Conservation (phyloP, 2,329 filamentous ascomycete genomes). For the Chaetomiaceae sp. region DNA sequence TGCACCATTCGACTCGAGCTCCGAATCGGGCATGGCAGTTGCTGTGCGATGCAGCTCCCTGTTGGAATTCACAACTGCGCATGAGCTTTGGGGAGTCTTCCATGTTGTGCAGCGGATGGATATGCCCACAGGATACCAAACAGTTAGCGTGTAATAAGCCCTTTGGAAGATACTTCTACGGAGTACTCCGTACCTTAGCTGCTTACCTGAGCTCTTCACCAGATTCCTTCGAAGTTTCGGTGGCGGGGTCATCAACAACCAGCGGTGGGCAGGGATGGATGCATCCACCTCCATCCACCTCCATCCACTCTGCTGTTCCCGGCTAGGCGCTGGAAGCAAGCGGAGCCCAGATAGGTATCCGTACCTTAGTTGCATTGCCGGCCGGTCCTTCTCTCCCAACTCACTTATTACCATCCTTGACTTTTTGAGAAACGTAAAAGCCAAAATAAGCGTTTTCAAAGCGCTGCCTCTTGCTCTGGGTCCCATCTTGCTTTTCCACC, state of each 20-base stretch:
- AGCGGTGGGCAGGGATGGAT: neutral
- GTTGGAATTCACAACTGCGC: too few relatives aligned
- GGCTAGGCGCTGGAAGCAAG: neutral
- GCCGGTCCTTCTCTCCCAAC: neutral
- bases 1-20: too few relatives aligned
- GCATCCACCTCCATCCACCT: too few relatives aligned
- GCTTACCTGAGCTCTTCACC: too few relatives aligned
- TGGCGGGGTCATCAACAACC: slow-evolving; percentile 6
- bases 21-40: too few relatives aligned
- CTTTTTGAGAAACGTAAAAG: slow-evolving; percentile 10
- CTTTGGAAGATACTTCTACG: too few relatives aligned
- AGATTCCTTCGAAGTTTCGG: neutral
- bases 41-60: too few relatives aligned
- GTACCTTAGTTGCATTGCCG: neutral
- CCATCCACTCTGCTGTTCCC: neutral
- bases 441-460: slow-evolving; percentile 10
- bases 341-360: slow-evolving; percentile 1
- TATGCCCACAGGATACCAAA: too few relatives aligned
- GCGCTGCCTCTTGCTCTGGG: neutral
- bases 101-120: too few relatives aligned
- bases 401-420: slow-evolving; percentile 1
- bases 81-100: too few relatives aligned
- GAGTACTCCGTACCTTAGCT: too few relatives aligned
- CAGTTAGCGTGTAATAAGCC: too few relatives aligned
- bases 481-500: neutral